Percentiles rank a stretch among this genome's conserved stretches.
These are phyloP conservation scores for Scheffersomyces lignicola DNA, from an alignment of 1,139 yeast species.

Conservation along the genomic window DNA sequence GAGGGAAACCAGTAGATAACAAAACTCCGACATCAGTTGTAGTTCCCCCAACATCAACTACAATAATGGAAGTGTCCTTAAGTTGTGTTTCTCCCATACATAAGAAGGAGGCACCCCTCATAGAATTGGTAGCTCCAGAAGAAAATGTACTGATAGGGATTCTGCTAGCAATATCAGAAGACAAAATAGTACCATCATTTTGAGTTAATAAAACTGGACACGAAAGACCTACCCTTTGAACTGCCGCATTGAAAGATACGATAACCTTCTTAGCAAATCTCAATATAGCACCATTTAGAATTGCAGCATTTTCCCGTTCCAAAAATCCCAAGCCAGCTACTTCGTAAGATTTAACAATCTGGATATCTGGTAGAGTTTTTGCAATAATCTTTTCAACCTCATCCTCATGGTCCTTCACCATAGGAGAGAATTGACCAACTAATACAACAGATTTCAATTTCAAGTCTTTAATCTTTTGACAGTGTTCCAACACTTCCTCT, in stretches of 20 bases:
- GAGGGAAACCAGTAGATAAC: slow-evolving; percentile 38
- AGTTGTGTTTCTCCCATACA: slow-evolving; percentile 26
- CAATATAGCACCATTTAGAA: slow-evolving; percentile 41
- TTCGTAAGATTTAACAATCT: slow-evolving; percentile 33
- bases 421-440: slow-evolving; percentile 38
- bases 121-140: slow-evolving; percentile 47
- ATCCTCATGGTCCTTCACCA: slow-evolving; percentile 32
- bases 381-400: slow-evolving; percentile 26
- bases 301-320: slow-evolving; percentile 44
- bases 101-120: slow-evolving; percentile 45
- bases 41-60: slow-evolving; percentile 46
- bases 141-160: slow-evolving; percentile 42
- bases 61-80: slow-evolving; percentile 26
- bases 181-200: slow-evolving; percentile 43
- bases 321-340: slow-evolving; percentile 40
- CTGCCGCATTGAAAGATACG: slow-evolving; percentile 31
- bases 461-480: slow-evolving; percentile 21
- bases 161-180: slow-evolving; percentile 31
- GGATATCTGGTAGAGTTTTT: slow-evolving; percentile 26
- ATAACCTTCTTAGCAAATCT: slow-evolving; percentile 36
- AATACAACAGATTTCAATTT: slow-evolving; percentile 34
- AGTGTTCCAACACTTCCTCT: slow-evolving; percentile 25
- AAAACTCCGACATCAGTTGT: slow-evolving; percentile 45
- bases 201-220: slow-evolving; percentile 42
- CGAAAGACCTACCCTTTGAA: slow-evolving; percentile 24